Evolutionary conservation across 176 grass and related monocot genomes (phyloP), one percentile per base, ranked within the genome.

Genomic region (Ensete ventricosum): DNA sequence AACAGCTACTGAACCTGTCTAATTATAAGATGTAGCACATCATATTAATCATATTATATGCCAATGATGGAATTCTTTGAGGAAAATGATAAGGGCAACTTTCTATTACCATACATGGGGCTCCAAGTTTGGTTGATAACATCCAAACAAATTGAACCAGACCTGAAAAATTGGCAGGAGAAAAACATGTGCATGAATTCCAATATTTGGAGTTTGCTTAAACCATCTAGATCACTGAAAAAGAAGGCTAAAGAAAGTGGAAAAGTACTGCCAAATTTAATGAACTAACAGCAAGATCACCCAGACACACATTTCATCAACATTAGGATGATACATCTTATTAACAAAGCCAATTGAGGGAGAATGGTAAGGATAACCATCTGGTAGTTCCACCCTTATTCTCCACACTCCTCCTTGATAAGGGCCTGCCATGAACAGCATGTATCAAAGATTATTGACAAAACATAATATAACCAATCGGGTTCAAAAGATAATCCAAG

Each of bases 61-160:
- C 11, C 53, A 64, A 19, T 53, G 12, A 25, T 22, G 20, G 24
- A 64, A 13, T 65, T 77, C 5, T 65, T 14, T 10, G 3, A 79
- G 64, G 73, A 81, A 51, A 63, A 13, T 21, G n/a, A 76, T 51
- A 23, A n/a, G 25, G 50, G 17, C 3, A 79, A 67, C 43, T 70
- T 50, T 77, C 78, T 48, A 51, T 83, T 84, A 98, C 94, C 94
- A 79, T 93, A 98, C 94, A 98, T 98, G 55, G 94, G 94, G 80
- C 94, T 98, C 94, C 94, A 98, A 55, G 94, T 93, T 80, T 98
- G 94, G 84, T 98, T 98, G 27, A 98, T 98, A 80, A 97, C 90
- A 90, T 97, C 94, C 88, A 97, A 90, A 82, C 94, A 97, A 68
- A 97, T 90, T 64, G 94, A 98, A 81, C 94, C 94, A 83, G 94